Base-by-base conservation (phyloP, 164 flowering plant genomes). In the Magnolia sinica region DNA sequence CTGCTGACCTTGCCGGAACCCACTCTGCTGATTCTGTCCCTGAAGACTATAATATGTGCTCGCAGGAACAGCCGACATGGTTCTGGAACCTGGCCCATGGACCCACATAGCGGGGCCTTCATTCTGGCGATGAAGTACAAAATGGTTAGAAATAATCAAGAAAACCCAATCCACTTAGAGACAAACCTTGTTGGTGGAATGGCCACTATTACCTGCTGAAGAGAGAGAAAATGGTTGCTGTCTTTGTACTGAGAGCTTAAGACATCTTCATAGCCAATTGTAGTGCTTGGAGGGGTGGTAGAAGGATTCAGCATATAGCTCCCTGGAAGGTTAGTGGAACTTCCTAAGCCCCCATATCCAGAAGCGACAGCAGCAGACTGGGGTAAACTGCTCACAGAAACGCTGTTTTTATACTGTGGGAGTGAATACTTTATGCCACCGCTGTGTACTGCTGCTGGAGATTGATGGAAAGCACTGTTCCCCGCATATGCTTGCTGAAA, bases 221-320 rank as follows among this genome's bases (percentile, higher is more conserved):
- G 50, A 22, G 95, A 84, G 61, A 91, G 74, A 79, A 87, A 86
- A 74, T 90, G 94, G 77, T 70, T 90, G 75, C 64, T 83, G 50
- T 92, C 98, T 83, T 96, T 96, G 89, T 89, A 94, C 74, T 96
- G 99, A 77, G 99, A 91, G 77, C 83, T 87, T 75, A 94, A 72
- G 45, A 88, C 82, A 77, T 94, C 98, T 71, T 96, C 98, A 76
- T 92, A 96, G 58, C 91, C 85, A 20, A 88, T 76, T 31, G 88
- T 86, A 49, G 95, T 82, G 73, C 89, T 90, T 22, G 88, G 80
- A 73, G 92, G 85, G 18, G 88, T 89, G 68, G 90, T 49, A 24
- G 95, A 87, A 14, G 87, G 88, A 82, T 92, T 96, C 79, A 90
- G 78, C 7, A 88, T 82, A 71, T 87, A 92, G 76, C 83, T 90